These are phyloP conservation scores for Skeletonema marinoi DNA, from an alignment of 108 stramenopile genomes.

Conservation along the genomic window DNA sequence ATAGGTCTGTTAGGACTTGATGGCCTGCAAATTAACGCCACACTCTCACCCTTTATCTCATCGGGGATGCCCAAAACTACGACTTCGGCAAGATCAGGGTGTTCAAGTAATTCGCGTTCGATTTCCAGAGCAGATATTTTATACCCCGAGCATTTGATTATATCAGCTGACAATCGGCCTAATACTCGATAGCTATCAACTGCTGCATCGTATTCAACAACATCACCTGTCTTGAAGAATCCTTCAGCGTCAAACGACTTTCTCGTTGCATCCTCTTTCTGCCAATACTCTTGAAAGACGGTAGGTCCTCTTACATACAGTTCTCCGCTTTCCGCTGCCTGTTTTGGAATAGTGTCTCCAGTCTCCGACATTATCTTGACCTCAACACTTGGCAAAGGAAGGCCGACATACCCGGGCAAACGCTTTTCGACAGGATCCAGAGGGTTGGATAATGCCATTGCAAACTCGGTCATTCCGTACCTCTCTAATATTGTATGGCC, in stretches of 20 bases:
- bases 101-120: slow-evolving; percentile 51
- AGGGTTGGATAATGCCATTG: slow-evolving; percentile 61
- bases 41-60: slow-evolving; percentile 41
- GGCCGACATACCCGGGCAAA: slow-evolving; percentile 52
- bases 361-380: slow-evolving; percentile 49
- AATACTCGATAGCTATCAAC: slow-evolving; percentile 46
- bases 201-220: slow-evolving; percentile 41
- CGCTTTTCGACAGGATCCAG: slow-evolving; percentile 19
- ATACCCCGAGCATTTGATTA: slow-evolving; percentile 52
- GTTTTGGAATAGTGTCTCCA: slow-evolving; percentile 9
- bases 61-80: slow-evolving; percentile 46
- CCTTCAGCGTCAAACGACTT: slow-evolving; percentile 46
- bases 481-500: slow-evolving; percentile 56
- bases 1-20: not conserved
- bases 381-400: slow-evolving; percentile 53
- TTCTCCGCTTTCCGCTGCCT: slow-evolving; percentile 15
- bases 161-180: slow-evolving; percentile 54
- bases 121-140: slow-evolving; percentile 62
- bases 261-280: slow-evolving; percentile 50
- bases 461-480: slow-evolving; percentile 64
- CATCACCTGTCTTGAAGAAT: slow-evolving; percentile 55
- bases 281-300: slow-evolving; percentile 52
- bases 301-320: slow-evolving; percentile 52
- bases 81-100: slow-evolving; percentile 31
- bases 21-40: slow-evolving; percentile 17